Evolutionary conservation across 306 rosid genomes (phyloP), one percentile per base, ranked within the genome.

Genomic region (Alnus glutinosa): DNA sequence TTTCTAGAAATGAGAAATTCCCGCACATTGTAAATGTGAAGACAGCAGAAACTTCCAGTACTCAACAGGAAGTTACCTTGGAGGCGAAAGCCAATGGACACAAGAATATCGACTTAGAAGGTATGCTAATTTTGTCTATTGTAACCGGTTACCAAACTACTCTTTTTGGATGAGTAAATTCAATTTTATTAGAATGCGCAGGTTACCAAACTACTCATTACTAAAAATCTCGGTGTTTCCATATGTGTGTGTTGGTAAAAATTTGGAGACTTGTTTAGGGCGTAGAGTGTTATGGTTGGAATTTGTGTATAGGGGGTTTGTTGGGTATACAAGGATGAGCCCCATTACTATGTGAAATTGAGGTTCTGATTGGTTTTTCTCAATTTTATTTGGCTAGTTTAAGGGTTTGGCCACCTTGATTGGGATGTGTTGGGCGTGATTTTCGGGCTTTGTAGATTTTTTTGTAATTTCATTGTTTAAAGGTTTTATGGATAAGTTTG

Each of bases 11-110:
- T 16, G 88, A 86, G 19, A 80, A 82, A n/a, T 94, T 92, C 77
- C 89, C 83, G 1, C 94, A 92, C 86, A 79, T 94, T 79, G 88
- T 91, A 66, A 86, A 86, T 69, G 83, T 76, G 75, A 94, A 90
- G 83, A 75, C 78, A 46, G 85, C 86, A 76, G 77, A 55, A 71
- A 68, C 74, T 30, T 62, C 77, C 64, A 59, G 61, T 52, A 66
- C 79, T 75, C 77, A 71, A 44, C 83, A 79, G 19, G 90, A 88
- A 62, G 81, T 50, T 63, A 71, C 82, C 4, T 37, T 63, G 70
- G 83, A 85, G 77, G 79, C 81, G 15, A 52, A 85, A 75, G 83
- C 75, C 82, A 80, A 70, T 28, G 83, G 83, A 37, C 30, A 67
- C 68, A 42, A 80, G 74, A 80, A 82, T 78, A 37, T 78, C 77